Evolutionary conservation across 2,329 filamentous ascomycete genomes (phyloP), one percentile per base, ranked within the genome.

Genomic region (Falciphora oryzae): DNA sequence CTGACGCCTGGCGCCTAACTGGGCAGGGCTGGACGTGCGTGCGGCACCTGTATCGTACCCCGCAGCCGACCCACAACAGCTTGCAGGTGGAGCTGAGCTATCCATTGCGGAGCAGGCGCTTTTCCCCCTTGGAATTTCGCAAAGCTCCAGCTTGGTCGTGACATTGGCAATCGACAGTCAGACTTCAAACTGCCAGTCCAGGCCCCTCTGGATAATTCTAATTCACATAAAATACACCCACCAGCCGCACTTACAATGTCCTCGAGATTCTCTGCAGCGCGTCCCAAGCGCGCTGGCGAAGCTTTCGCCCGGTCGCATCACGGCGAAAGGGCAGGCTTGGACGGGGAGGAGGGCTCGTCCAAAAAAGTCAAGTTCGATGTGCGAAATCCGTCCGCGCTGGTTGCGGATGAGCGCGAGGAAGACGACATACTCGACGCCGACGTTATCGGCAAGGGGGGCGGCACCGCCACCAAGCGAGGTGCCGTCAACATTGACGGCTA

Each of bases 401-500:
- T 92, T 2, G 88, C 93, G 1, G 92, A 96, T 74, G 90, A 87
- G 2, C 84, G 85, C 2, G 89, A 91, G 68, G 87, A 91, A 59
- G 90, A 90, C 68, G 79, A 79, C 4, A 85, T 94, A 32, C 85
- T 99, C 11, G 92, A 96, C 62, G 92, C 93, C 28, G 95, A 98
- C 73, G 93, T 97, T 56, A 97, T 98, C 68, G 93, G 93, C 22
- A 90, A 89, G 2, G 83, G 86, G 25, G 86, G 86, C 1, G 86
- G 88, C 13, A 84, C 86, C 38, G 85, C 87, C 57, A 91, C 92
- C 0, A 97, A 97, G 75, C 91, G 95, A 67, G 94, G 94, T 69
- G 95, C 94, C 0, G 91, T 99, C 64, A 97, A 98, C 72, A 87
- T 99, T 57, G 95, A 98, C 73, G 95, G 95, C 62, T 99, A 98